Evolutionary conservation across 768 basidiomycete genomes (phyloP).

Genomic region (Daedaleopsis sinensis): DNA sequence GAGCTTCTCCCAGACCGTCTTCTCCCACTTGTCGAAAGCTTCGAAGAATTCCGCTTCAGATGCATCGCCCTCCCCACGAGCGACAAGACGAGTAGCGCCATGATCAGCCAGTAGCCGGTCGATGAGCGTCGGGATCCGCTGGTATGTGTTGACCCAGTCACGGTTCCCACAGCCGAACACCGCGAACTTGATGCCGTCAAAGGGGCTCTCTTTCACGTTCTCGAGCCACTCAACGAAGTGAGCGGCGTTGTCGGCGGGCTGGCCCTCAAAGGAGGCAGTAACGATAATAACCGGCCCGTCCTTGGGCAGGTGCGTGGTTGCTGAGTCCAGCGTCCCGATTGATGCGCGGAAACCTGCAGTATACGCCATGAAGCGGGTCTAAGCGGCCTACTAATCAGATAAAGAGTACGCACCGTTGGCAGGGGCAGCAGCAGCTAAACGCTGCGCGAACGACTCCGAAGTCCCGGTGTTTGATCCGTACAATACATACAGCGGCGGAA

Average conservation of each 20-base stretch:
- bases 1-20: conserved; percentile 39
- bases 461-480: conserved; percentile 53
- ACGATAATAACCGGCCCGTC: conserved; percentile 50
- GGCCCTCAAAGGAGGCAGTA: conserved; percentile 51
- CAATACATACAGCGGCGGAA: conserved; percentile 38
- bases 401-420: conserved; percentile 34
- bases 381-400: not conserved
- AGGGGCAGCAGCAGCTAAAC: conserved; percentile 43
- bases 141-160: conserved; percentile 51
- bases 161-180: conserved; percentile 54
- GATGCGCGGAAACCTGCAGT: conserved; percentile 40
- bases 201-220: conserved; percentile 28
- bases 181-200: conserved; percentile 39
- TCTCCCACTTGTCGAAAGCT: conserved; percentile 46
- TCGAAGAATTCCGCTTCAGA: conserved; percentile 44
- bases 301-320: conserved; percentile 37
- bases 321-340: conserved; percentile 44
- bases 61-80: conserved; percentile 46
- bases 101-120: conserved; percentile 37
- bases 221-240: conserved; percentile 46
- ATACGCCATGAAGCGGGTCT: not conserved
- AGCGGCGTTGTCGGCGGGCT: conserved; percentile 53
- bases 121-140: conserved; percentile 45
- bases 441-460: conserved; percentile 49
- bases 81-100: conserved; percentile 41